Percentiles rank a stretch among this genome's conserved stretches.
phyloP scores from a whole-genome alignment of 768 basidiomycete species.

The Rhodotorula paludigena region DNA sequence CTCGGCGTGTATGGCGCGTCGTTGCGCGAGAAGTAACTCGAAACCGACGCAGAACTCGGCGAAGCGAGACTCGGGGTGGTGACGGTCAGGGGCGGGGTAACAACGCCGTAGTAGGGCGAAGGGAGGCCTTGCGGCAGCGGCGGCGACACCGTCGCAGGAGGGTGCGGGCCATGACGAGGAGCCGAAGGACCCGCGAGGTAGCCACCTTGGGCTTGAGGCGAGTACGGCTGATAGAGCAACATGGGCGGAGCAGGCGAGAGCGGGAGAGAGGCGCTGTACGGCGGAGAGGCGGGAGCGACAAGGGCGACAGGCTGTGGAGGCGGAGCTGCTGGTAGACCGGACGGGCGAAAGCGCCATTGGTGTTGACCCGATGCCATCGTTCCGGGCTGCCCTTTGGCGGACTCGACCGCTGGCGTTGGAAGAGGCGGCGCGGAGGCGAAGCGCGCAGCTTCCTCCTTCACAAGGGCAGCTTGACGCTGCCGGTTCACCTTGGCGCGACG shows the following conservation, averaged over 20 bases:
- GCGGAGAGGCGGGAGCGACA: background rate
- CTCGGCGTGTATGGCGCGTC: background rate
- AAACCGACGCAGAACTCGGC: background rate
- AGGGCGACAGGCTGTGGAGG: background rate
- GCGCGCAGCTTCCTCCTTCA: background rate
- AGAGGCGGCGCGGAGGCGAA: background rate
- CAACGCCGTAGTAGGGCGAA: background rate
- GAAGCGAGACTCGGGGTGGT: slow-evolving; percentile 2
- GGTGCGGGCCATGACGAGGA: background rate
- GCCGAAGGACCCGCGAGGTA: background rate
- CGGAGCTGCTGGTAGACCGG: background rate
- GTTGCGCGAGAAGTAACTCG: slow-evolving; percentile 3
- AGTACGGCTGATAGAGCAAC: background rate
- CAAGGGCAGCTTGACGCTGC: background rate
- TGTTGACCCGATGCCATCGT: background rate
- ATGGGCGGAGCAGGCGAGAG: background rate
- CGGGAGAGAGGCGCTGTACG: background rate
- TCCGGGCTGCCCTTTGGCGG: background rate
- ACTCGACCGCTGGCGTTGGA: background rate
- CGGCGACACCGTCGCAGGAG: background rate
- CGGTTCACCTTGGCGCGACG: slow-evolving; percentile 35
- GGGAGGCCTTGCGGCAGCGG: background rate
- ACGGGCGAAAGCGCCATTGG: slow-evolving; percentile 2
- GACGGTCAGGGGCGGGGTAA: slow-evolving; percentile 1
- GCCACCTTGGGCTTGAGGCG: background rate